phyloP scores from a whole-genome alignment of 768 basidiomycete genomes.

The Coprinellus aureogranulatus region DNA sequence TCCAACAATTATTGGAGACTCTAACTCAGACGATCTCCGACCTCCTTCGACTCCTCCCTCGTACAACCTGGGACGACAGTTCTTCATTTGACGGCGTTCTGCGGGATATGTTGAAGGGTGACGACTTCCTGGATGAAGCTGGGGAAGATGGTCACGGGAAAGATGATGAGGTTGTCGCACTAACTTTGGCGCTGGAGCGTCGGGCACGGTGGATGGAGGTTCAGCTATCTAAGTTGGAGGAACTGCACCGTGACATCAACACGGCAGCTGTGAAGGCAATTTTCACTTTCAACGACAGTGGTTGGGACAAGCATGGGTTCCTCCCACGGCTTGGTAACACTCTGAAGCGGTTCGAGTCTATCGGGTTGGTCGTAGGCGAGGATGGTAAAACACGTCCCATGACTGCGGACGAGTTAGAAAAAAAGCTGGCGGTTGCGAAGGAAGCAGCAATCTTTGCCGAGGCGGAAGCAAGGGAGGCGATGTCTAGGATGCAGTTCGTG shows the following conservation, averaged over 20 bases:
- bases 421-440: slow-evolving; percentile 67
- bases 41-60: slow-evolving; percentile 77
- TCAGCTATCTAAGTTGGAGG: slow-evolving; percentile 83
- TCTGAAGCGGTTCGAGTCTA: slow-evolving; percentile 62
- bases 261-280: slow-evolving; percentile 82
- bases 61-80: slow-evolving; percentile 87
- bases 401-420: slow-evolving; percentile 71
- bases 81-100: slow-evolving; percentile 85
- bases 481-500: slow-evolving; percentile 63
- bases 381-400: slow-evolving; percentile 48
- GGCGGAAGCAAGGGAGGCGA: slow-evolving; percentile 69
- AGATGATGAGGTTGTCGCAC: slow-evolving; percentile 81
- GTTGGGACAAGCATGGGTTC: slow-evolving; percentile 73
- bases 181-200: slow-evolving; percentile 80
- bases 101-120: slow-evolving; percentile 85
- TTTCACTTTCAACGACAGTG: slow-evolving; percentile 78
- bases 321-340: slow-evolving; percentile 71
- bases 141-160: slow-evolving; percentile 61
- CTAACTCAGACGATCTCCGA: slow-evolving; percentile 89
- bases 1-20: slow-evolving; percentile 85
- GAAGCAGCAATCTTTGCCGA: slow-evolving; percentile 72
- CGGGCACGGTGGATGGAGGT: slow-evolving; percentile 95
- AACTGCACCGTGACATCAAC: slow-evolving; percentile 87
- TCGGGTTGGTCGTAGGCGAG: slow-evolving; percentile 52
- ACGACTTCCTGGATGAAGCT: slow-evolving; percentile 79